phyloP scores from a whole-genome alignment of 495 filamentous ascomycete species.

The Penicillium malachiteum region DNA sequence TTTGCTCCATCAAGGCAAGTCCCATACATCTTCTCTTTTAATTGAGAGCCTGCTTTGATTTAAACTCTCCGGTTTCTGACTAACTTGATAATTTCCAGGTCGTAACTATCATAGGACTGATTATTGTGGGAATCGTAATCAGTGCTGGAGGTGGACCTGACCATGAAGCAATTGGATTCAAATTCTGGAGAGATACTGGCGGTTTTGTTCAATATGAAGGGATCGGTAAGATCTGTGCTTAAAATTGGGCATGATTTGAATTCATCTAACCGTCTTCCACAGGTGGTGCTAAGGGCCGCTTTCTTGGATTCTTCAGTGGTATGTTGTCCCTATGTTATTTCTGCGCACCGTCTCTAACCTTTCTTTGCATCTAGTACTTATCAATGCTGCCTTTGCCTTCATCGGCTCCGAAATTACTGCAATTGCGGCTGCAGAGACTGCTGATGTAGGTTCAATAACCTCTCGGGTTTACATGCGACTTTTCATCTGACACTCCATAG shows the following conservation, averaged over 20 bases:
- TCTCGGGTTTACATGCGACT: background rate
- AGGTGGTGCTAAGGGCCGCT: constrained; percentile 19
- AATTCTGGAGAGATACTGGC: constrained; percentile 26
- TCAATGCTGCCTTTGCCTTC: constrained; percentile 20
- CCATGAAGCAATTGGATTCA: constrained; percentile 31
- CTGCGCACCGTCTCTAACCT: too few species aligned
- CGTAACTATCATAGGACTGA: constrained; percentile 24
- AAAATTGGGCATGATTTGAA: background rate
- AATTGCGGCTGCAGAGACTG: constrained; percentile 15
- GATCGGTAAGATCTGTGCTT: constrained; percentile 7
- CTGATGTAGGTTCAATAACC: background rate
- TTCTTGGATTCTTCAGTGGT: constrained; percentile 21
- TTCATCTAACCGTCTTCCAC: background rate
- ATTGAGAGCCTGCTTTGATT: background rate
- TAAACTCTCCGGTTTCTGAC: too few species aligned
- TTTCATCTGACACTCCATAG: constrained; percentile 1
- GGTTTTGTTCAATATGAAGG: constrained; percentile 21
- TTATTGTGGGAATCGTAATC: constrained; percentile 25
- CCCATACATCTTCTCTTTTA: background rate
- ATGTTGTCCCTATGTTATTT: background rate
- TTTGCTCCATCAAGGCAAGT: constrained; percentile 22
- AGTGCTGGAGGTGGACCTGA: constrained; percentile 39
- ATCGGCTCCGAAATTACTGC: constrained; percentile 17
- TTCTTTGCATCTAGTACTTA: constrained; percentile 2
- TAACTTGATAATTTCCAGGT: constrained; percentile 8